Evolutionary conservation across 148 eudicot genomes (phyloP), one percentile per base, ranked within the genome.

Genomic region (Polygonum maritimum): DNA sequence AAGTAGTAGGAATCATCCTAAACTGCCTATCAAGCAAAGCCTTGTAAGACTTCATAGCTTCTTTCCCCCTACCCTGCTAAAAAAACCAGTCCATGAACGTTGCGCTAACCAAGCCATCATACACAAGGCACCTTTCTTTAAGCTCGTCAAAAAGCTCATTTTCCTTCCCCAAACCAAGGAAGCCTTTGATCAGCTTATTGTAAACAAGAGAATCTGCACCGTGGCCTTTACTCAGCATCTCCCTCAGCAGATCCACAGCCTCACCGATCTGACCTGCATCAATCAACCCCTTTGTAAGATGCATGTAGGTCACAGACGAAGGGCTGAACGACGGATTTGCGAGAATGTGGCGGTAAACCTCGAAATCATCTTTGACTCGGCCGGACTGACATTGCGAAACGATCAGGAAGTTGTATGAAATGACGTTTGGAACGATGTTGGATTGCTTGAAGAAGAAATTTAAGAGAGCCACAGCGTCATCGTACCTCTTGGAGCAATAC

Each of bases 21-120:
- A 84, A 91, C 78, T 86, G 71, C 39, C 83, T 80, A 78, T 81
- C 88, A 33, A 91, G 79, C 82, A 91, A 85, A n/a, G 82, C 80
- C 58, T 81, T 78, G 47, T 93, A 93, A 2, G 87, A 84, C n/a
- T 91, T 91, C 96, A 93, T 91, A 3, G 96, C 98, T 76, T 93
- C 96, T 75, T 85, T 93, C 22, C 76, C 87, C 51, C 80, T 91
- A 48, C 91, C 96, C 40, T 78, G 70, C 0, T 70, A 82, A 55
- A 93, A 93, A 54, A 81, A 93, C 93, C 93, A 93, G 51, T 93
- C 96, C 96, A 93, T 93, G 74, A 88, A 93, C 0, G 96, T 93
- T 0, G 89, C 93, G 81, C 75, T 91, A 21, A 93, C 96, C 6
- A 88, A 86, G 16, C 98, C 98, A 76, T 93, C 96, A 76, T 89